Percentiles rank a stretch among this genome's conserved stretches.
These are phyloP conservation scores for Wickerhamomyces alni DNA, from an alignment of 805 yeast genomes.

Conservation along the genomic window DNA sequence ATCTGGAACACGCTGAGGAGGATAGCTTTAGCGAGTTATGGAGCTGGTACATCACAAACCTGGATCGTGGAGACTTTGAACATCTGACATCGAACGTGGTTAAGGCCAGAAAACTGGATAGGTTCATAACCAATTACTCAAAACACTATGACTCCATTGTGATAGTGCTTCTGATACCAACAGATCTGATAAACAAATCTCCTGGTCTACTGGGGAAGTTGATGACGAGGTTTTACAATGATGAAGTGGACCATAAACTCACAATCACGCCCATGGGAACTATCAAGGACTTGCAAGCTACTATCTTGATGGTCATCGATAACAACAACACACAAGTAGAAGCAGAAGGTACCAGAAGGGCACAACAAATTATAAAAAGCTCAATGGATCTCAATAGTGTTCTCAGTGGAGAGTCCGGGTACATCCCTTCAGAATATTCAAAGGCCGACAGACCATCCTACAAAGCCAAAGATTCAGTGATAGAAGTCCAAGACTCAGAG, in stretches of 20 bases:
- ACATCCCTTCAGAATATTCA: slow-evolving; percentile 8
- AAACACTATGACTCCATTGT: background rate
- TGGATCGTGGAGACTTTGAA: slow-evolving; percentile 30
- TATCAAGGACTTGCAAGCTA: slow-evolving; percentile 3
- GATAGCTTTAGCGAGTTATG: slow-evolving; percentile 29
- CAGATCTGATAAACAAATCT: slow-evolving; percentile 3
- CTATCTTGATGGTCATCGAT: slow-evolving; percentile 3
- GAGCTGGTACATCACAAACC: slow-evolving; percentile 31
- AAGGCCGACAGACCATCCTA: background rate
- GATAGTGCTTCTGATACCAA: slow-evolving; percentile 2
- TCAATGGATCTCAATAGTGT: slow-evolving; percentile 2
- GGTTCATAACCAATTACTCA: slow-evolving; percentile 16
- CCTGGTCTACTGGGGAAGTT: slow-evolving; percentile 1
- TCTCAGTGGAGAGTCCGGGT: slow-evolving; percentile 9
- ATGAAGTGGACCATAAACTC: slow-evolving; percentile 1
- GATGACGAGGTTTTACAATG: slow-evolving; percentile 2
- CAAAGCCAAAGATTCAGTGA: background rate
- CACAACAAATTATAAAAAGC: no score
- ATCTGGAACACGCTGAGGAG: slow-evolving; percentile 25
- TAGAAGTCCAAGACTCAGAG: slow-evolving; percentile 1
- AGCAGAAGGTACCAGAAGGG: background rate
- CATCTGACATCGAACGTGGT: slow-evolving; percentile 24
- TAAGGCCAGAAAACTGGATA: slow-evolving; percentile 23
- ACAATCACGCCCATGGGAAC: slow-evolving; percentile 7
- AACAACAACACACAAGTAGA: background rate